Percentiles rank a stretch among this genome's conserved stretches.
Conservation (phyloP, 192 early-diverging fungal genomes). For the Dispira simplex region DNA sequence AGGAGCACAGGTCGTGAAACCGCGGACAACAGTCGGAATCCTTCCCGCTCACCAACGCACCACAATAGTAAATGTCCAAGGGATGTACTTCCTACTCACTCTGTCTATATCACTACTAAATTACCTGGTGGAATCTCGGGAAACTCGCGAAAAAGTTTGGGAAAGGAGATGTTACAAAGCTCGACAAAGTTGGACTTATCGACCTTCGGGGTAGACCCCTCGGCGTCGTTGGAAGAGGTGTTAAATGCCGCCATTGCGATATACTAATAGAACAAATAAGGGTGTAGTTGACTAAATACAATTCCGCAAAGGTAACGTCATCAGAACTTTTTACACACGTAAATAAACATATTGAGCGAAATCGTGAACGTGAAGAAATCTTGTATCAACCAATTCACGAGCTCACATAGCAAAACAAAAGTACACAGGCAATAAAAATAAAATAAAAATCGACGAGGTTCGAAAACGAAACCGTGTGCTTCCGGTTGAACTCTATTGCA, state of each 20-base stretch:
- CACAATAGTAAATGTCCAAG: neutral
- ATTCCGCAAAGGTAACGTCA: neutral
- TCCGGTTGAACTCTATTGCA: no score
- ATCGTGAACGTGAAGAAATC: neutral
- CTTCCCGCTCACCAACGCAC: neutral
- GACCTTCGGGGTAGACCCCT: neutral
- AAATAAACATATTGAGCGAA: neutral
- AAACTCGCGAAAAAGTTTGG: neutral
- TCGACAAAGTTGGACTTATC: neutral
- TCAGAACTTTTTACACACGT: neutral
- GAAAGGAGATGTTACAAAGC: neutral
- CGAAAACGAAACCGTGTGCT: no score
- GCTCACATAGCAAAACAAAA: no score
- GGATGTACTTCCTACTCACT: neutral
- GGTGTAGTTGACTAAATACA: neutral
- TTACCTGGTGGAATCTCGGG: neutral
- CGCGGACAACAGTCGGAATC: neutral
- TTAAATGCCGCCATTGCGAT: neutral
- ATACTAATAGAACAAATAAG: neutral
- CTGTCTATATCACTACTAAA: neutral
- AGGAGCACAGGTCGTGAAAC: neutral
- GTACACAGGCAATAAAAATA: no score
- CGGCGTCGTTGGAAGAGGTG: neutral
- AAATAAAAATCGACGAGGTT: no score
- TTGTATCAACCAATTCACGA: no score